Conservation (phyloP, 2,329 filamentous ascomycete species). For the Sphaceloma murrayae region DNA sequence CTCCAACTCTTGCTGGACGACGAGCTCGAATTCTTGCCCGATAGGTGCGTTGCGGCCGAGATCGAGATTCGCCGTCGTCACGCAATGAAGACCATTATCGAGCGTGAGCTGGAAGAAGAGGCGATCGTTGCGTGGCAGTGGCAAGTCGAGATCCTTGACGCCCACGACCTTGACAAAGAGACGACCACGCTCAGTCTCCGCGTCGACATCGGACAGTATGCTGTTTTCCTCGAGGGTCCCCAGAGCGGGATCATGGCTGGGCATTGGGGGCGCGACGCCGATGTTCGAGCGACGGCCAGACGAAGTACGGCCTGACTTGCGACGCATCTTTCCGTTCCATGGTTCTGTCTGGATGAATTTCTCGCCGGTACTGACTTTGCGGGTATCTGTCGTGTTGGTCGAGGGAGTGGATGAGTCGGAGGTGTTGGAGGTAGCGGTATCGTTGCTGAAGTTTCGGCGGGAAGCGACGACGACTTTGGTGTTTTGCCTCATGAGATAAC, state of each 20-base stretch:
- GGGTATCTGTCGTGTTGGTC: conserved; percentile 36
- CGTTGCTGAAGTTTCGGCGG: conserved; percentile 49
- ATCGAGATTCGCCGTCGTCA: conserved; percentile 92
- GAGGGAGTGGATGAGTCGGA: conserved; percentile 15
- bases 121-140: conserved; percentile 79
- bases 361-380: conserved; percentile 59
- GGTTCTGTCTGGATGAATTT: conserved; percentile 95
- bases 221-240: conserved; percentile 63
- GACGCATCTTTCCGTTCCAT: conserved; percentile 75
- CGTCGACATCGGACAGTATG: conserved; percentile 50
- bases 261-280: conserved; percentile 59
- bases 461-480: conserved; percentile 95
- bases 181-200: conserved; percentile 77
- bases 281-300: conserved; percentile 33
- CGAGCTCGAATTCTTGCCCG: conserved; percentile 94
- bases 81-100: conserved; percentile 96
- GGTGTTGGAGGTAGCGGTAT: conserved; percentile 19
- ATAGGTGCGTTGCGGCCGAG: conserved; percentile 86
- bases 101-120: conserved; percentile 92
- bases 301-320: conserved; percentile 52
- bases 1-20: conserved; percentile 94
- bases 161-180: conserved; percentile 98
- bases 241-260: conserved; percentile 67
- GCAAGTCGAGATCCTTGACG: conserved; percentile 88
- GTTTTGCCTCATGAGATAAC: conserved; percentile 97